phyloP scores from a whole-genome alignment of 495 filamentous ascomycete genomes.

The Talaromyces ruber region DNA sequence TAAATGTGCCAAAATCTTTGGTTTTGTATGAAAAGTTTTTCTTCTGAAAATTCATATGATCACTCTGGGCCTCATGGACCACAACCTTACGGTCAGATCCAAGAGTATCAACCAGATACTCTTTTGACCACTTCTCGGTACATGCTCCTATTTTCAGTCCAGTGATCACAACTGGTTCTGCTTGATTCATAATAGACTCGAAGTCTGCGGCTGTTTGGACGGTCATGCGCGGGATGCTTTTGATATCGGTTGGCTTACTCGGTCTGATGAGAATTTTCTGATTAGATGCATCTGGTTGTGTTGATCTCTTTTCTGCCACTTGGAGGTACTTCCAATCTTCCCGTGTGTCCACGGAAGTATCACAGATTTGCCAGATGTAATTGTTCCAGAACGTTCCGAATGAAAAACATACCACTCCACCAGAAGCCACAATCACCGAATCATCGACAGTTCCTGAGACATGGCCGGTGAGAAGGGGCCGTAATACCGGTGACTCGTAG shows the following conservation, averaged over 20 bases:
- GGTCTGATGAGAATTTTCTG: not conserved
- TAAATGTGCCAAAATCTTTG: conserved; percentile 59
- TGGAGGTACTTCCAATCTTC: conserved; percentile 15
- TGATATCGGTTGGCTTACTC: not conserved
- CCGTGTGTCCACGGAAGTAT: conserved; percentile 3
- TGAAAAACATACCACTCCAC: conserved; percentile 83
- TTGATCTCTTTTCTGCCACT: conserved; percentile 7
- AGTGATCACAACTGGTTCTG: conserved; percentile 59
- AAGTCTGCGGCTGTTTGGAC: conserved; percentile 50
- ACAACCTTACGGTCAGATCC: conserved; percentile 59
- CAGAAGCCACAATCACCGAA: conserved; percentile 56
- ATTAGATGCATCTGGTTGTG: not conserved
- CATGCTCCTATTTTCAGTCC: conserved; percentile 60
- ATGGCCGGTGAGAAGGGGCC: conserved; percentile 62
- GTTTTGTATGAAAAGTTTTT: conserved; percentile 79
- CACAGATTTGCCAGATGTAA: conserved; percentile 40
- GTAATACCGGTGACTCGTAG: conserved; percentile 12
- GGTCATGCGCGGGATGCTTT: conserved; percentile 36
- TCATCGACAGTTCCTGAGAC: conserved; percentile 39
- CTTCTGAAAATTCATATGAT: conserved; percentile 66
- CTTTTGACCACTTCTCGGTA: conserved; percentile 55
- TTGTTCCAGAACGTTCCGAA: conserved; percentile 74
- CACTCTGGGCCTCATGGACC: conserved; percentile 55
- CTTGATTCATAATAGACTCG: conserved; percentile 42
- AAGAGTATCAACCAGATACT: conserved; percentile 57